phyloP scores from a whole-genome alignment of 202 grass and related monocot species.

The Musa balbisiana region DNA sequence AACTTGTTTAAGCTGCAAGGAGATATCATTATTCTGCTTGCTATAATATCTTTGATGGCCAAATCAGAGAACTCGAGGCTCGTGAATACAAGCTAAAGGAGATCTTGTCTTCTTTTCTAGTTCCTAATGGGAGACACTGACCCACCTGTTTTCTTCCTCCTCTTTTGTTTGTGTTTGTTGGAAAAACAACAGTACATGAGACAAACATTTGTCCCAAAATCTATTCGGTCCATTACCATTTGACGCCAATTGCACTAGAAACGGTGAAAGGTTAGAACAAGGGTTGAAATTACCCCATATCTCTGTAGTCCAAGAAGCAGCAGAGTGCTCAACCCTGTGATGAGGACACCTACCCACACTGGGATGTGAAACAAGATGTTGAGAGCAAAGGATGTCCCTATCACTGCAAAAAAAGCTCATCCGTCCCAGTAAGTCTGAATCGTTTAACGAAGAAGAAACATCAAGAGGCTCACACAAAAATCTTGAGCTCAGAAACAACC shows the following conservation, averaged over 20 bases:
- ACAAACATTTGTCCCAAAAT: too few relatives aligned
- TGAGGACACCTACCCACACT: slow-evolving; percentile 70
- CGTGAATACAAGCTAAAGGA: too few relatives aligned
- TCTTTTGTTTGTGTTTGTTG: too few relatives aligned
- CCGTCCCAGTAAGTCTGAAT: neutral
- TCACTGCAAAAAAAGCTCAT: slow-evolving; percentile 42
- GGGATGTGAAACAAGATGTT: slow-evolving; percentile 83
- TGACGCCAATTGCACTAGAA: too few relatives aligned
- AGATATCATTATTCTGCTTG: neutral
- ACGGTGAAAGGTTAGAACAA: neutral
- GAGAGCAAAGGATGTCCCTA: slow-evolving; percentile 78
- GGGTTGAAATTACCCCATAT: slow-evolving; percentile 52
- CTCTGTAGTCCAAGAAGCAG: slow-evolving; percentile 60
- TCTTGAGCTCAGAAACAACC: slow-evolving; percentile 25
- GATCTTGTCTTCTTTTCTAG: too few relatives aligned
- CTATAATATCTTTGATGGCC: neutral
- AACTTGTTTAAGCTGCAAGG: too few relatives aligned
- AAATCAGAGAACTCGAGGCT: too few relatives aligned
- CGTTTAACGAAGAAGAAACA: neutral
- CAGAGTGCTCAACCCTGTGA: slow-evolving; percentile 67
- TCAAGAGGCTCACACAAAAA: neutral
- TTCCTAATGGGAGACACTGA: too few relatives aligned
- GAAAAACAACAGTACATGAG: too few relatives aligned
- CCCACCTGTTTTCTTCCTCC: too few relatives aligned
- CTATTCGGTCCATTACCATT: too few relatives aligned